phyloP scores from a whole-genome alignment of 805 yeast genomes.

The Wickerhamomyces silvicola region DNA sequence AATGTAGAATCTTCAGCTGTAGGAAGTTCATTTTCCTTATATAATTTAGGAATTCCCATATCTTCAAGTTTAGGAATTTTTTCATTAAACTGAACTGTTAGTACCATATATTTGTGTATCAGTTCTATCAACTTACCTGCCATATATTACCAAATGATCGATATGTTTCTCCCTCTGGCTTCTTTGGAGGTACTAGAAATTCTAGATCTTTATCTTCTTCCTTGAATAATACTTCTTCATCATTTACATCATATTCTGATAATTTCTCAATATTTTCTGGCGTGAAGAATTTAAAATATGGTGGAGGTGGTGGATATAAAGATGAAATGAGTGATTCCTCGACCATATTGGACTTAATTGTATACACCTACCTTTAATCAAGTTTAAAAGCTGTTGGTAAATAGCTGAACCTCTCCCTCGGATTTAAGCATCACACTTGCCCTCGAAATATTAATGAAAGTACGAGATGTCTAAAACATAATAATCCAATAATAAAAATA shows the following conservation, averaged over 20 bases:
- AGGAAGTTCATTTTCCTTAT: conserved; percentile 27
- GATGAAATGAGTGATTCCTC: conserved; percentile 43
- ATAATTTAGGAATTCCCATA: conserved; percentile 73
- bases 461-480: no score
- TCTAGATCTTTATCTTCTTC: conserved; percentile 40
- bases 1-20: conserved; percentile 35
- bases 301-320: conserved; percentile 93
- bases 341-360: conserved; percentile 10
- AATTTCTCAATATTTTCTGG: conserved; percentile 50
- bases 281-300: conserved; percentile 69
- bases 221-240: conserved; percentile 28
- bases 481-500: no score
- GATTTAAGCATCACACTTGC: no score
- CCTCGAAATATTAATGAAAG: no score
- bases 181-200: conserved; percentile 57
- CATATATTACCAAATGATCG: conserved; percentile 88
- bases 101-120: not conserved
- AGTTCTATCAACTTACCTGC: conserved; percentile 38
- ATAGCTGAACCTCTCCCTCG: no score
- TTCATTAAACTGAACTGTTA: conserved; percentile 37
- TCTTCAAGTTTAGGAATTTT: conserved; percentile 68
- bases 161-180: conserved; percentile 60
- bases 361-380: no score
- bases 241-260: conserved; percentile 17
- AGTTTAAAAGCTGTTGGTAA: no score